These are phyloP conservation scores for Aspergillus puulaauensis DNA, from an alignment of 2,329 filamentous ascomycete genomes.

Conservation along the genomic window DNA sequence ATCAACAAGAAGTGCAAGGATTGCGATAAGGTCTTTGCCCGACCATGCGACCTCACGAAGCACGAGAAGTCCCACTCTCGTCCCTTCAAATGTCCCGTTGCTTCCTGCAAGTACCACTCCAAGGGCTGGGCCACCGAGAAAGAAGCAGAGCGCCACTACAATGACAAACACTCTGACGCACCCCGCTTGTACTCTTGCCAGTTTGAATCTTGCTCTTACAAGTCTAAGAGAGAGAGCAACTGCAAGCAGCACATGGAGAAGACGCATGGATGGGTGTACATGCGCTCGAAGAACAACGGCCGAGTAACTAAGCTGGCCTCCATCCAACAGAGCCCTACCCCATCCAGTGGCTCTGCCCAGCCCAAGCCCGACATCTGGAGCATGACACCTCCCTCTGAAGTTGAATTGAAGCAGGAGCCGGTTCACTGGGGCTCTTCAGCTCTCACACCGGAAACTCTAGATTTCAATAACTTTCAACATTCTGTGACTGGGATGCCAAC, in stretches of 20 bases:
- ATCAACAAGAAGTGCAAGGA: conserved; percentile 77
- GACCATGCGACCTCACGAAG: conserved; percentile 96
- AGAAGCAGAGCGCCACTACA: conserved; percentile 91
- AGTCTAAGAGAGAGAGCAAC: conserved; percentile 93
- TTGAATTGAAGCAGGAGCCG: conserved; percentile 7
- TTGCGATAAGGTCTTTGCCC: conserved; percentile 91
- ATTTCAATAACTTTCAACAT: conserved; percentile 11
- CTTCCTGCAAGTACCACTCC: conserved; percentile 83
- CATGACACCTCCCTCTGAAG: conserved; percentile 9
- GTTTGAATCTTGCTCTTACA: conserved; percentile 83
- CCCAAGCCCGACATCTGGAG: conserved; percentile 9
- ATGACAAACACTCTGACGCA: conserved; percentile 85
- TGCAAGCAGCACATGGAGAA: conserved; percentile 99
- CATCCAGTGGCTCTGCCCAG: conserved; percentile 6
- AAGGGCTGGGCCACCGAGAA: conserved; percentile 97
- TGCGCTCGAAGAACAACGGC: conserved; percentile 89
- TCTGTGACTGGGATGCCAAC: conserved; percentile 6
- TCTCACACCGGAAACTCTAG: conserved; percentile 7
- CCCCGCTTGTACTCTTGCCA: conserved; percentile 82
- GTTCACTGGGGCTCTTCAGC: conserved; percentile 3
- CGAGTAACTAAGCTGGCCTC: conserved; percentile 41
- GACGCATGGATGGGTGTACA: conserved; percentile 85
- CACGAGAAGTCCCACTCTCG: conserved; percentile 97
- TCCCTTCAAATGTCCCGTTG: conserved; percentile 86
- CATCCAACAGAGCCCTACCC: conserved; percentile 9